These are phyloP conservation scores for Hibiscus mutabilis DNA, from an alignment of 345 rosid genomes.

Conservation along the genomic window DNA sequence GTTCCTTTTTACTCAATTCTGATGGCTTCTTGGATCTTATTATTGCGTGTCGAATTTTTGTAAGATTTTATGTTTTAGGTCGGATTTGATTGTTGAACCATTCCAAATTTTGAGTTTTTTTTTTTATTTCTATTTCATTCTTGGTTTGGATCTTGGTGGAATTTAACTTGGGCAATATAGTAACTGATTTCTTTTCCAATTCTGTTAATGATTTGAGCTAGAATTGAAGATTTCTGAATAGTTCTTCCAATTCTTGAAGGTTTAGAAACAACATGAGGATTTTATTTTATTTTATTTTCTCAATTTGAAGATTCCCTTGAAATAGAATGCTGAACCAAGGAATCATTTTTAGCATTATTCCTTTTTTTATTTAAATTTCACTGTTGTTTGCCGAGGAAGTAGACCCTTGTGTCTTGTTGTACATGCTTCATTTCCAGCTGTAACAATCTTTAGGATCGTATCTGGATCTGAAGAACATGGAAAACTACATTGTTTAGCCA, in stretches of 20 bases:
- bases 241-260: neutral
- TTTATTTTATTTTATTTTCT: too few species aligned
- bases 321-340: conserved; percentile 2
- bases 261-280: neutral
- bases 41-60: neutral
- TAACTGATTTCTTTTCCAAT: neutral
- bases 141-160: neutral
- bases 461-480: neutral
- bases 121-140: neutral
- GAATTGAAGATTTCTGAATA: neutral
- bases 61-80: neutral
- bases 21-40: neutral
- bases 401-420: conserved; percentile 1
- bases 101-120: neutral
- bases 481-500: neutral
- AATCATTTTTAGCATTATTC: neutral
- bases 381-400: neutral
- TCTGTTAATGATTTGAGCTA: neutral
- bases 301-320: too few species aligned
- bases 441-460: neutral
- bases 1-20: neutral
- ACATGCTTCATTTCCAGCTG: conserved; percentile 6
- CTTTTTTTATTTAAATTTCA: neutral
- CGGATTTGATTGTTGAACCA: neutral
- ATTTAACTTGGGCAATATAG: neutral